phyloP scores from a whole-genome alignment of 2,329 filamentous ascomycete genomes.

The Niveomyces coronatus region DNA sequence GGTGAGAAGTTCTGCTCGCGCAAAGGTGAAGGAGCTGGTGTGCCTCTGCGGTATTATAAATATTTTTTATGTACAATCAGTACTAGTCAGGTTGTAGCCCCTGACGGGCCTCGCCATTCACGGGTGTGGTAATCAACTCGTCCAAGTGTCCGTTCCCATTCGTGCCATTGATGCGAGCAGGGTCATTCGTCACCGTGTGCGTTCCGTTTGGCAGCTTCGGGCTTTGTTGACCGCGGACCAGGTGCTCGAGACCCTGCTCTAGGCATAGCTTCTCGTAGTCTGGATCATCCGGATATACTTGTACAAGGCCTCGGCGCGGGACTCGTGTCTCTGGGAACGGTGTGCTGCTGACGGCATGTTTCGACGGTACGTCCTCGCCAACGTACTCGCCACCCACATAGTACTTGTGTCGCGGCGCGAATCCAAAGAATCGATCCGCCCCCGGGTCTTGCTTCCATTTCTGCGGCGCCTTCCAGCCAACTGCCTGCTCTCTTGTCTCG shows the following conservation, averaged over 20 bases:
- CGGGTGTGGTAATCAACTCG: constrained; percentile 14
- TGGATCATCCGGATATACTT: constrained; percentile 44
- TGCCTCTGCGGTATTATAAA: too few species aligned
- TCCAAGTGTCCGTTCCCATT: constrained; percentile 15
- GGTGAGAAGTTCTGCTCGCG: too few species aligned
- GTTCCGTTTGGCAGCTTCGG: constrained; percentile 36
- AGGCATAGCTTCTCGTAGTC: constrained; percentile 45
- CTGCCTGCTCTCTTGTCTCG: constrained; percentile 36
- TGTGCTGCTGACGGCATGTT: constrained; percentile 37
- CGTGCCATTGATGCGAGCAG: constrained; percentile 13
- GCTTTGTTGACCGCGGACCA: constrained; percentile 36
- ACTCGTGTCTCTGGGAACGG: constrained; percentile 46
- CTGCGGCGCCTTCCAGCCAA: constrained; percentile 30
- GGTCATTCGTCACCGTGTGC: constrained; percentile 35
- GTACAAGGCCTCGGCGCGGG: constrained; percentile 43
- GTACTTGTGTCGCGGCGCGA: constrained; percentile 47
- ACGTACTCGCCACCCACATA: constrained; percentile 47
- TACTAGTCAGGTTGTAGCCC: background rate
- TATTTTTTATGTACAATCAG: too few species aligned
- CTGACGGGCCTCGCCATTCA: constrained; percentile 19
- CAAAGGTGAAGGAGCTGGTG: too few species aligned
- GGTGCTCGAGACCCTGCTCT: constrained; percentile 47
- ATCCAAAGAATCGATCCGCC: constrained; percentile 38
- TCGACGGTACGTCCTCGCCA: constrained; percentile 38
- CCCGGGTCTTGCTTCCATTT: constrained; percentile 54